These are phyloP conservation scores for Linum usitatissimum DNA, from an alignment of 345 rosid species.

Conservation along the genomic window DNA sequence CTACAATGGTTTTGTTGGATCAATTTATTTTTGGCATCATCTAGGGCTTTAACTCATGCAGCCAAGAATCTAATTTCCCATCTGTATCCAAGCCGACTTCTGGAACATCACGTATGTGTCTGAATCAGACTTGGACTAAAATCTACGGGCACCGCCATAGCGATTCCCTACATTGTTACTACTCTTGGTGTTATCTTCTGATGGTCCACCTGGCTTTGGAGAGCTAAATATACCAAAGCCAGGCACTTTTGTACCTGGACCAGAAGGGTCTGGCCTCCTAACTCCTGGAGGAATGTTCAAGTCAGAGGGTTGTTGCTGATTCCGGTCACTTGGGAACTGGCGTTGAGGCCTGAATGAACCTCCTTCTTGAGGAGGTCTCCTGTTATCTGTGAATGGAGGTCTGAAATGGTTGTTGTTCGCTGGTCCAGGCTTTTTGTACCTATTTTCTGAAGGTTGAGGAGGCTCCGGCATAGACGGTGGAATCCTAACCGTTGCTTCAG, in stretches of 20 bases:
- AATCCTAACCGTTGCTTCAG: constrained; percentile 1
- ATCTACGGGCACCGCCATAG: not conserved
- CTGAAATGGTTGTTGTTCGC: constrained; percentile 21
- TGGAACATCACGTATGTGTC: too few species aligned
- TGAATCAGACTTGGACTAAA: not conserved
- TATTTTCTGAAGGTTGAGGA: constrained; percentile 21
- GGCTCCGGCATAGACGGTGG: constrained; percentile 5
- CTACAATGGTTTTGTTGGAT: too few species aligned
- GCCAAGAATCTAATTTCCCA: not conserved
- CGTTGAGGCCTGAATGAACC: constrained; percentile 1
- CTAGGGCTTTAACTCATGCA: not conserved
- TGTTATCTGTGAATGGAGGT: constrained; percentile 13
- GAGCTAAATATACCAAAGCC: constrained; percentile 58
- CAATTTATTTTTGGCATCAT: not conserved
- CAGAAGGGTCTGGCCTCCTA: constrained; percentile 17
- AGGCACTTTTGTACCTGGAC: constrained; percentile 16
- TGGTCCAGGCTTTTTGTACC: constrained; percentile 39
- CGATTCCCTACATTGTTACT: not conserved
- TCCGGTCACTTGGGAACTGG: not conserved
- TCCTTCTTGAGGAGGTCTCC: constrained; percentile 14
- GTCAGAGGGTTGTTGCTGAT: constrained; percentile 13
- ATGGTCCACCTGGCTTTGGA: constrained; percentile 16
- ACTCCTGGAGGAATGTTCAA: constrained; percentile 14
- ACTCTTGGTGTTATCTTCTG: not conserved
- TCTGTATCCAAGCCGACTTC: too few species aligned